Evolutionary conservation across 805 yeast genomes (phyloP).

Genomic region (Millerozyma acaciae): DNA sequence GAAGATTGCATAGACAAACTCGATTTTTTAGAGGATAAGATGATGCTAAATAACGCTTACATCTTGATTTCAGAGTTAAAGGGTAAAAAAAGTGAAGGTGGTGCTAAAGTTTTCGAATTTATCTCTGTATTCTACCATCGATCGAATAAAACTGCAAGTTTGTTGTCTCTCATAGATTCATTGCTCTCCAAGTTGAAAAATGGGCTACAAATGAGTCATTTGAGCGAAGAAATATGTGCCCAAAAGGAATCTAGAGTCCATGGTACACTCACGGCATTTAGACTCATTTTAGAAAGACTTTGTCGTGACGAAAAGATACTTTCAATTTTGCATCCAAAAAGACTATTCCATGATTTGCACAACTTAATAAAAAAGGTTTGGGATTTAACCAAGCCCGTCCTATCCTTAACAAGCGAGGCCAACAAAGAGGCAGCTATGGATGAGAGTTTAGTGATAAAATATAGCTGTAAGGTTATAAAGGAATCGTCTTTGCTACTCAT

Average conservation of each 20-base stretch:
- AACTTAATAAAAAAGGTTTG: constrained; percentile 31
- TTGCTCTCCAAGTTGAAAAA: constrained; percentile 32
- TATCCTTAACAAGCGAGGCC: constrained; percentile 57
- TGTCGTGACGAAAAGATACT: background rate
- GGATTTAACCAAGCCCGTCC: constrained; percentile 42
- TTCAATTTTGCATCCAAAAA: background rate
- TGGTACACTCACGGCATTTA: constrained; percentile 64
- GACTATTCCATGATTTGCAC: constrained; percentile 13
- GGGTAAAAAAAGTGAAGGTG: constrained; percentile 73
- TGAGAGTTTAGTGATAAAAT: constrained; percentile 53
- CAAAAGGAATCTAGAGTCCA: constrained; percentile 48
- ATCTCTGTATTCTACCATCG: constrained; percentile 34
- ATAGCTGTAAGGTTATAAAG: constrained; percentile 79
- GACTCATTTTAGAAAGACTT: constrained; percentile 27
- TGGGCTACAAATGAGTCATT: no score
- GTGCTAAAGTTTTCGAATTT: constrained; percentile 63
- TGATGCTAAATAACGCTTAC: constrained; percentile 15
- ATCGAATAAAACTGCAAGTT: constrained; percentile 11
- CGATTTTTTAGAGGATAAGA: background rate
- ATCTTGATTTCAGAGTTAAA: constrained; percentile 35
- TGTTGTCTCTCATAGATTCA: constrained; percentile 21
- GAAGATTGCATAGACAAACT: constrained; percentile 13
- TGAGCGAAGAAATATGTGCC: background rate
- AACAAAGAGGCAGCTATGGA: constrained; percentile 36
- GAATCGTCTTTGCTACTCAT: constrained; percentile 63